Evolutionary conservation across 1,139 yeast species (phyloP).

Genomic region (Protomyces inouyei): DNA sequence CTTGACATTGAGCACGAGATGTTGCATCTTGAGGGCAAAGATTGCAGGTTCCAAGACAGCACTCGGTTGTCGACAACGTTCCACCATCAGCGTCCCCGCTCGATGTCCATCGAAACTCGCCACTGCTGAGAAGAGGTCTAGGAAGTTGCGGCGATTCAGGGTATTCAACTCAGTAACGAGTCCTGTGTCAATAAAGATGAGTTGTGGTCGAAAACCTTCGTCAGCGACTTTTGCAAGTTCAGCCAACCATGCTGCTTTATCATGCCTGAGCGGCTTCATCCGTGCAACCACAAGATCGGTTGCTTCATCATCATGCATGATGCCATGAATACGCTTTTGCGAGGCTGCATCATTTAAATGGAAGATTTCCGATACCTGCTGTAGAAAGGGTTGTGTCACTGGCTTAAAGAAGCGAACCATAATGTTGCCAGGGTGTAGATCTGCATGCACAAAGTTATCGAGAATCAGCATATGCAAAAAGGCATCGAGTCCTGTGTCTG

Average conservation of each 20-base stretch:
- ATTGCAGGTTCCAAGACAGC: constrained; percentile 78
- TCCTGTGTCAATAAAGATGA: constrained; percentile 90
- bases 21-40: constrained; percentile 81
- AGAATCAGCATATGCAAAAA: constrained; percentile 85
- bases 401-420: constrained; percentile 65
- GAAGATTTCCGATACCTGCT: constrained; percentile 14
- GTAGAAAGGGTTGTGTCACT: constrained; percentile 15
- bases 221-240: constrained; percentile 50
- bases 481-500: constrained; percentile 85
- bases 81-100: constrained; percentile 95
- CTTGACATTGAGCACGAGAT: constrained; percentile 73
- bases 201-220: constrained; percentile 73
- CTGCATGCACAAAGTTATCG: constrained; percentile 93
- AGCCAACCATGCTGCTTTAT: constrained; percentile 48
- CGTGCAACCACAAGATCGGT: constrained; percentile 33
- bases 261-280: constrained; percentile 14
- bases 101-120: constrained; percentile 89
- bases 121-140: constrained; percentile 81
- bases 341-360: constrained; percentile 30
- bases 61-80: constrained; percentile 88
- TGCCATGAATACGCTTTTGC: background rate
- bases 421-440: constrained; percentile 93
- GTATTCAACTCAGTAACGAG: constrained; percentile 82
- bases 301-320: constrained; percentile 34
- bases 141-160: constrained; percentile 71